A percentile compares a stretch with the other conserved stretches of the same genome.
These are phyloP conservation scores for Boletellus ananas DNA, from an alignment of 768 basidiomycete species.

Conservation along the genomic window DNA sequence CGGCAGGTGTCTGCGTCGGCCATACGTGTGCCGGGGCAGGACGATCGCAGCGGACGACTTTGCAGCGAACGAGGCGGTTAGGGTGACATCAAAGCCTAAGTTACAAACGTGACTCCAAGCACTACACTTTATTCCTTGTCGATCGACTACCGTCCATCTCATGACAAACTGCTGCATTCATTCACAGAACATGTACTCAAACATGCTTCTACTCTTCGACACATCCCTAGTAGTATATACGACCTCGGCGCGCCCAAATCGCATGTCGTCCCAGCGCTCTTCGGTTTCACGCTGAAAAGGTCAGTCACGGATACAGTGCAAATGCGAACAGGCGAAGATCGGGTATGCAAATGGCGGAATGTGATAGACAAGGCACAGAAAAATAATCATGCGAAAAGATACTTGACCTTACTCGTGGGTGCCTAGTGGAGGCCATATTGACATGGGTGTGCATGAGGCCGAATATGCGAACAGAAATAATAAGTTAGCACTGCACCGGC, in stretches of 20 bases:
- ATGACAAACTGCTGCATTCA: slow-evolving; percentile 1
- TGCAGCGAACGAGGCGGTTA: background rate
- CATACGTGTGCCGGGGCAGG: slow-evolving; percentile 38
- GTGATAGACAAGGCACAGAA: slow-evolving; percentile 1
- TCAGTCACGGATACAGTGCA: slow-evolving; percentile 24
- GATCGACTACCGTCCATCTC: too few relatives aligned
- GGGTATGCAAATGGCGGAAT: background rate
- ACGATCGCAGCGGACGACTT: background rate
- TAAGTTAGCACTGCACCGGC: slow-evolving; percentile 27
- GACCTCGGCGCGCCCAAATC: background rate
- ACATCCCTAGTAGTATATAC: background rate
- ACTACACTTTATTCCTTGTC: slow-evolving; percentile 4
- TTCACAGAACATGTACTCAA: slow-evolving; percentile 9
- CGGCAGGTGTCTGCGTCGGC: slow-evolving; percentile 59
- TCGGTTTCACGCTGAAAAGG: slow-evolving; percentile 26
- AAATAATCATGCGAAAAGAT: slow-evolving; percentile 12
- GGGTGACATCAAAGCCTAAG: slow-evolving; percentile 15
- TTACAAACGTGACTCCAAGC: background rate
- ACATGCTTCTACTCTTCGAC: slow-evolving; percentile 6
- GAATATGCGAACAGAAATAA: slow-evolving; percentile 15
- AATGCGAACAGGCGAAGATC: background rate
- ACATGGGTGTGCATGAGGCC: slow-evolving; percentile 1
- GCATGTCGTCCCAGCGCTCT: slow-evolving; percentile 3
- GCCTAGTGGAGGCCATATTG: slow-evolving; percentile 10
- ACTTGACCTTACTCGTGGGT: slow-evolving; percentile 28